A percentile compares a stretch with the other conserved stretches of the same genome.
Evolutionary conservation across 2,329 filamentous ascomycete species (phyloP).

Genomic region (Colletotrichum endophyticum): DNA sequence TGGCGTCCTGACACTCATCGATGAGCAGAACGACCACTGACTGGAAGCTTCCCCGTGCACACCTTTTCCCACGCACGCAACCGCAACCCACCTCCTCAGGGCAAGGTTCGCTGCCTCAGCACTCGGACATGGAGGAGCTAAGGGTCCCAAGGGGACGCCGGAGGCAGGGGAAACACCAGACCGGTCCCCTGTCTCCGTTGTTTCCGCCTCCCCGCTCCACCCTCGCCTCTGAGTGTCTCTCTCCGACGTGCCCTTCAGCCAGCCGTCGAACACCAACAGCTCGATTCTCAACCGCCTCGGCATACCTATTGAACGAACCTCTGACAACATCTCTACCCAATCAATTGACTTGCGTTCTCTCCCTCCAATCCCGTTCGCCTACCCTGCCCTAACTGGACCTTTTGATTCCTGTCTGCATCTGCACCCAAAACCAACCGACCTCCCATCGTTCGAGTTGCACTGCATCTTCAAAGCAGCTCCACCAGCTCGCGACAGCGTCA

Average conservation of each 20-base stretch:
- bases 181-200: background rate
- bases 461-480: background rate
- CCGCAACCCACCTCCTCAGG: conserved; percentile 3
- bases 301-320: background rate
- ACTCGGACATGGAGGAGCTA: background rate
- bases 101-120: background rate
- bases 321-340: background rate
- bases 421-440: background rate
- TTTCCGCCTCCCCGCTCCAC: background rate
- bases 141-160: background rate
- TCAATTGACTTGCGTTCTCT: background rate
- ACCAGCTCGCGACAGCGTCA: background rate
- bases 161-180: background rate
- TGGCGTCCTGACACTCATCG: background rate
- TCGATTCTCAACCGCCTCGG: background rate
- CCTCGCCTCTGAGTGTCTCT: background rate
- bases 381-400: background rate
- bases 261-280: background rate
- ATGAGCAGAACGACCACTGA: background rate
- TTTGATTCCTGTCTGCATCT: background rate
- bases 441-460: background rate
- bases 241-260: background rate
- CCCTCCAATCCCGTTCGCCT: background rate
- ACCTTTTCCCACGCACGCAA: background rate
- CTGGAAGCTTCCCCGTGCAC: background rate